phyloP scores from a whole-genome alignment of 2,329 filamentous ascomycete species.

The Monascus ruber region DNA sequence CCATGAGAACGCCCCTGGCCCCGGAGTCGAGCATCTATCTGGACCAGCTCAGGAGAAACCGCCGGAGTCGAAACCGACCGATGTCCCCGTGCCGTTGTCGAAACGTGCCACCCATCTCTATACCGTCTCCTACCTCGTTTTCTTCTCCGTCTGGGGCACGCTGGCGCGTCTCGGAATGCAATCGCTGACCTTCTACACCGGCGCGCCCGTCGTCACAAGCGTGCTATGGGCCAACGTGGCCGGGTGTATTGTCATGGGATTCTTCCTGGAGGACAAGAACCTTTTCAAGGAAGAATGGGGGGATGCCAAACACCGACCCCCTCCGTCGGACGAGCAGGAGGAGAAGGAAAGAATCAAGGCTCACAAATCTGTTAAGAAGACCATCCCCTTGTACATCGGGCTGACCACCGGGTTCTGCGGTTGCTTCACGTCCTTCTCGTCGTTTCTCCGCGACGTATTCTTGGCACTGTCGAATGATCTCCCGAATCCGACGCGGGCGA shows the following conservation, averaged over 20 bases:
- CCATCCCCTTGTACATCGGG: slow-evolving; percentile 77
- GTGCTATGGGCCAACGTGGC: slow-evolving; percentile 81
- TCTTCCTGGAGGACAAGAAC: slow-evolving; percentile 65
- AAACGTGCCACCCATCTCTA: slow-evolving; percentile 49
- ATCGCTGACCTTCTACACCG: slow-evolving; percentile 67
- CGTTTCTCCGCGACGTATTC: slow-evolving; percentile 70
- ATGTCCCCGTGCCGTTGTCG: slow-evolving; percentile 28
- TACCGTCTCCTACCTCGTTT: slow-evolving; percentile 67
- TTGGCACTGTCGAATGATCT: slow-evolving; percentile 68
- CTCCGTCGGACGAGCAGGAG: slow-evolving; percentile 5
- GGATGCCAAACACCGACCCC: slow-evolving; percentile 25
- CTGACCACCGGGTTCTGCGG: slow-evolving; percentile 81
- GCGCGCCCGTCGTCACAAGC: slow-evolving; percentile 60
- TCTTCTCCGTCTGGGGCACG: slow-evolving; percentile 78
- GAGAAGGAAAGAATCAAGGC: slow-evolving; percentile 30
- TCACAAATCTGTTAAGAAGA: slow-evolving; percentile 62
- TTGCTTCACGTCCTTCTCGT: slow-evolving; percentile 81
- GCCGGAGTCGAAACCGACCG: neutral
- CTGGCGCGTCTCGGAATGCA: slow-evolving; percentile 71
- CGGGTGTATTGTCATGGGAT: slow-evolving; percentile 75
- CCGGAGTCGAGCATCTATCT: slow-evolving; percentile 8
- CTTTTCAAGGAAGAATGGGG: slow-evolving; percentile 63
- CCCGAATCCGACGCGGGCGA: slow-evolving; percentile 38
- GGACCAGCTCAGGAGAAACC: slow-evolving; percentile 1
- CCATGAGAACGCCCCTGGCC: slow-evolving; percentile 9